phyloP scores from a whole-genome alignment of 495 filamentous ascomycete species.

The Melanomma pulvis-pyrius region DNA sequence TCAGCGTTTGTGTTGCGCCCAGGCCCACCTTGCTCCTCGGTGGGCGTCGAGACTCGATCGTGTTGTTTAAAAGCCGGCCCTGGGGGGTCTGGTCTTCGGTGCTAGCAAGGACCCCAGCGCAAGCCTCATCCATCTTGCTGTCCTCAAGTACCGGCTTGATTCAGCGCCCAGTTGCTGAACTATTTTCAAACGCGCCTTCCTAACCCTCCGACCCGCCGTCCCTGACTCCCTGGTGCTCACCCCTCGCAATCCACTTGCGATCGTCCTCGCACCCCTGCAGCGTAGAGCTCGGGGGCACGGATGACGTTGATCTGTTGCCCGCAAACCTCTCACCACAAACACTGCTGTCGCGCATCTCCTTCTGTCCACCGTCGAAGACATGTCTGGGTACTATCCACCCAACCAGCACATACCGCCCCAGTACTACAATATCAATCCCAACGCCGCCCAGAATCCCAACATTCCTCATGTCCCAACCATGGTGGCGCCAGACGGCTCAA shows the following conservation, averaged over 20 bases:
- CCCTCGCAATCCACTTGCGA: constrained; percentile 15
- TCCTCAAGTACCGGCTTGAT: constrained; percentile 26
- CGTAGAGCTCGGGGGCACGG: constrained; percentile 26
- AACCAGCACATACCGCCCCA: constrained; percentile 34
- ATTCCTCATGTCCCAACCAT: constrained; percentile 21
- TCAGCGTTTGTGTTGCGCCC: constrained; percentile 23
- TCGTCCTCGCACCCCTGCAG: constrained; percentile 29
- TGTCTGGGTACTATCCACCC: constrained; percentile 38
- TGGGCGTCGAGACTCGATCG: constrained; percentile 19
- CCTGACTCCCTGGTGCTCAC: constrained; percentile 6
- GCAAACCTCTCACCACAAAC: constrained; percentile 6
- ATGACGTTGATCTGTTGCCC: constrained; percentile 38
- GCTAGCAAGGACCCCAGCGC: constrained; percentile 36
- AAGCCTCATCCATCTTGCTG: constrained; percentile 23
- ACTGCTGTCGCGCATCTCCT: constrained; percentile 3
- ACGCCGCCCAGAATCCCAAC: constrained; percentile 22
- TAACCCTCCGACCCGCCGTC: constrained; percentile 3
- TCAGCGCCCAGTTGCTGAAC: constrained; percentile 12
- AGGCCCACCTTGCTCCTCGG: constrained; percentile 14
- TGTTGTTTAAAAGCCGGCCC: constrained; percentile 31
- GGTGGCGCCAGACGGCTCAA: constrained; percentile 26
- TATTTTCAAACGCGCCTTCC: constrained; percentile 28
- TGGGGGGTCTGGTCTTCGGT: constrained; percentile 23
- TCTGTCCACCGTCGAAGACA: constrained; percentile 8
- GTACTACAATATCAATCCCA: constrained; percentile 36